Evolutionary conservation across 1,284 basidiomycete species (phyloP), one percentile per base, ranked within the genome.

Genomic region (Malassezia yamatoensis): DNA sequence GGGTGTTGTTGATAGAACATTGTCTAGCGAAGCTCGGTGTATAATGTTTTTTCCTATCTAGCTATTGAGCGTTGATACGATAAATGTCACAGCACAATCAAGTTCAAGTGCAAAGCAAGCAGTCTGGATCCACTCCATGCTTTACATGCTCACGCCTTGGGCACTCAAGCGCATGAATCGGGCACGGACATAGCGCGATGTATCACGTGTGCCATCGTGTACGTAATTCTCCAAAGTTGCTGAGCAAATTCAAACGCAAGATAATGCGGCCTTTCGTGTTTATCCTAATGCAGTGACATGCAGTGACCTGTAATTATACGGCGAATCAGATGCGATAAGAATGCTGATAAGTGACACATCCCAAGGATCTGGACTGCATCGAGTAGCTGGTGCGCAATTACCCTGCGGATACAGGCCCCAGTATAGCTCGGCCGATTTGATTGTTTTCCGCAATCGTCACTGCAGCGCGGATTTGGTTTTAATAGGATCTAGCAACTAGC

Each of bases 1-100:
- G 55, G 55, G 9, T 58, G 55, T 51, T 58, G 55, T 38, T 58
- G 53, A 36, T 9, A 29, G 24, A 29, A 29, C 24, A 29, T 29
- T 29, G 24, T 29, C 24, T 3, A 29, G 24, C 24, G 24, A 29
- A 7, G 24, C 7, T 29, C 24, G 3, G 4, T 29, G 24, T 29
- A 29, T 29, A 29, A 29, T 29, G n/a, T 29, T 29, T 29, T 29
- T 29, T 7, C 7, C 24, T 29, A 29, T 29, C 24, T 29, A 29
- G 24, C 24, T 29, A 29, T 29, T 4, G 7, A 29, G 24, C 24
- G 7, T 29, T 29, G 24, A 29, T 29, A 29, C 24, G 24, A 29
- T 29, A 7, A 29, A 29, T 4, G 24, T 29, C 24, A 29, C 7
- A 29, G 7, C 24, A 7, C 24, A 29, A 29, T 29, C 24, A 29